These are phyloP conservation scores for Trichoderma citrinoviride DNA, from an alignment of 2,329 filamentous ascomycete genomes.

Conservation along the genomic window DNA sequence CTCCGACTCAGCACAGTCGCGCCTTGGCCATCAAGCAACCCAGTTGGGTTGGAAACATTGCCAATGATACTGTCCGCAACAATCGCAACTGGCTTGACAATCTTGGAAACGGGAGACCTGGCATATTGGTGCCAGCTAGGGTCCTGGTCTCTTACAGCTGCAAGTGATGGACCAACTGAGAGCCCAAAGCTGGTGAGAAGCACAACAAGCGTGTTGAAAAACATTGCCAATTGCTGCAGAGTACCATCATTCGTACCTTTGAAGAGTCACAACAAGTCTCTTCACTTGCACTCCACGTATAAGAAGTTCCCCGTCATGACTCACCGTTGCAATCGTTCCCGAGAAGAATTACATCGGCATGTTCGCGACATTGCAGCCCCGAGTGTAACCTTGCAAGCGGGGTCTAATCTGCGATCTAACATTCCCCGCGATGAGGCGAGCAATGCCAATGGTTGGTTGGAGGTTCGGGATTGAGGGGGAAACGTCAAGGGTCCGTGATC, in stretches of 20 bases:
- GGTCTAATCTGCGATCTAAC: not conserved
- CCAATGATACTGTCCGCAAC: not conserved
- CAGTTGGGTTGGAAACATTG: conserved; percentile 7
- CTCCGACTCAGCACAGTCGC: conserved; percentile 4
- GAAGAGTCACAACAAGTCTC: too few species aligned
- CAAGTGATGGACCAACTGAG: not conserved
- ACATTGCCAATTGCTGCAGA: not conserved
- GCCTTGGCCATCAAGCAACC: not conserved
- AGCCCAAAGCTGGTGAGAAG: not conserved
- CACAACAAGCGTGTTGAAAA: not conserved
- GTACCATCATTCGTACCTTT: not conserved
- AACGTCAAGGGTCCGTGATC: too few species aligned
- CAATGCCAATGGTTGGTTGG: not conserved
- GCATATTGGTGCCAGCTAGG: not conserved
- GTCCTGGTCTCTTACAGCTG: not conserved
- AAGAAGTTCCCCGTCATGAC: not conserved
- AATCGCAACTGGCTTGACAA: not conserved
- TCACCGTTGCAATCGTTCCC: too few species aligned
- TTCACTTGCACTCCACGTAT: too few species aligned
- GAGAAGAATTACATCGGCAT: not conserved
- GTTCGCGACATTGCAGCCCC: conserved; percentile 7
- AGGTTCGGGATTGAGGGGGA: too few species aligned
- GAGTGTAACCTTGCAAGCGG: conserved; percentile 16
- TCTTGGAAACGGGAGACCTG: not conserved
- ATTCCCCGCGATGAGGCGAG: not conserved